Evolutionary conservation across 2,329 filamentous ascomycete species (phyloP).

Genomic region (Ophiostoma sp.): DNA sequence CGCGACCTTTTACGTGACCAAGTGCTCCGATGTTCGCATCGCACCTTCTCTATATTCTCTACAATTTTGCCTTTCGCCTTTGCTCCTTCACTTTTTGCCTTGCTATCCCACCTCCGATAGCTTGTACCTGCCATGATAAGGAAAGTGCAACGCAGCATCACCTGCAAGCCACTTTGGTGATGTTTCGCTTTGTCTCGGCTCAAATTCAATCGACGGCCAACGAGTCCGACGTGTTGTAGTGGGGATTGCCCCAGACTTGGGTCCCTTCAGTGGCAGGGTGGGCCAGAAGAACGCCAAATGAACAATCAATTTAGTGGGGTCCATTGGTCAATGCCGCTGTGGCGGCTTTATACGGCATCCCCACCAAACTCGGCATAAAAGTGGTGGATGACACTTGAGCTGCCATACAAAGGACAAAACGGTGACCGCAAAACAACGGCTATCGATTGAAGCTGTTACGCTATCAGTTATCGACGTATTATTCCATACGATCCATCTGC

Average conservation of each 20-base stretch:
- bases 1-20: constrained; percentile 1
- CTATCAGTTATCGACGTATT: neutral
- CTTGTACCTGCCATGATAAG: constrained; percentile 23
- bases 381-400: neutral
- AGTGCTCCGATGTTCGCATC: constrained; percentile 22
- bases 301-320: constrained; percentile 1
- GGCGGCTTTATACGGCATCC: neutral
- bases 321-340: constrained; percentile 15
- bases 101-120: neutral
- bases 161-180: neutral
- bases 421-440: neutral
- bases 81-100: neutral
- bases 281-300: neutral
- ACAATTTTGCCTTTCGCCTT: neutral
- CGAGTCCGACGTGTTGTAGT: neutral
- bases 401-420: neutral
- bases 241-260: neutral
- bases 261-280: neutral
- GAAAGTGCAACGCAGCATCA: neutral
- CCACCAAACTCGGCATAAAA: constrained; percentile 17
- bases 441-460: neutral
- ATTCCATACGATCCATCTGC: neutral
- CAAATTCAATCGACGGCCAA: neutral
- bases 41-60: neutral
- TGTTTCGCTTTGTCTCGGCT: constrained; percentile 37